Conservation (phyloP, 495 filamentous ascomycete genomes). For the Penicillium simplicissimum region DNA sequence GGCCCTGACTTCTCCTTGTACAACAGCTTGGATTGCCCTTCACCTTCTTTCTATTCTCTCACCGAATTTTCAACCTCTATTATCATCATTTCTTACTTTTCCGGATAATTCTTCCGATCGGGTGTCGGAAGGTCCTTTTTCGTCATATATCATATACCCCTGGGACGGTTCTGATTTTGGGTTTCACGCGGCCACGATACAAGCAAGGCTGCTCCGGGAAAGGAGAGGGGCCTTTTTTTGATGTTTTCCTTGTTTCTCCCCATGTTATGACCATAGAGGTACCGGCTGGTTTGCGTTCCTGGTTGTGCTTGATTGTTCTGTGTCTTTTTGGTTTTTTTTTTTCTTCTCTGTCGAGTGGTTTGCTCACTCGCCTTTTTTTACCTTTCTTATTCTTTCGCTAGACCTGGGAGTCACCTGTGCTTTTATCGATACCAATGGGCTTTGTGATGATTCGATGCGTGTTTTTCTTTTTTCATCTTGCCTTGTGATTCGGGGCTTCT, state of each 20-base stretch:
- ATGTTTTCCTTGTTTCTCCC: slow-evolving; percentile 30
- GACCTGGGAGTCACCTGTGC: slow-evolving; percentile 39
- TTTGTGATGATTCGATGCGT: slow-evolving; percentile 36
- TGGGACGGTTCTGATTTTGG: slow-evolving; percentile 22
- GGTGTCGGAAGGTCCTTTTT: slow-evolving; percentile 13
- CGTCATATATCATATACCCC: slow-evolving; percentile 10
- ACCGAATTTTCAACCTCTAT: neutral
- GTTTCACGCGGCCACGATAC: slow-evolving; percentile 28
- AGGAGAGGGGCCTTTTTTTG: slow-evolving; percentile 24
- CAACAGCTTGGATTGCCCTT: slow-evolving; percentile 39
- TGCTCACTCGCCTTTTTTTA: slow-evolving; percentile 33
- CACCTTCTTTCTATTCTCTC: slow-evolving; percentile 24
- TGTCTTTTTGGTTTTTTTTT: slow-evolving; percentile 12
- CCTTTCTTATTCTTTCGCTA: slow-evolving; percentile 44
- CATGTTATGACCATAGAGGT: slow-evolving; percentile 51
- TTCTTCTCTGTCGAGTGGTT: slow-evolving; percentile 32
- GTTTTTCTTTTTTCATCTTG: slow-evolving; percentile 16
- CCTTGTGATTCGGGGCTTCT: neutral
- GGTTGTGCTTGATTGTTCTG: slow-evolving; percentile 16
- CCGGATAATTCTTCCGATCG: slow-evolving; percentile 17
- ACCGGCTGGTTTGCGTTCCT: slow-evolving; percentile 44
- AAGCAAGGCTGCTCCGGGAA: slow-evolving; percentile 23
- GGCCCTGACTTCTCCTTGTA: slow-evolving; percentile 34
- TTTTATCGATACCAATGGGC: slow-evolving; percentile 36
- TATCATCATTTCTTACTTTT: slow-evolving; percentile 16